Percentiles rank a stretch among this genome's conserved stretches.
Evolutionary conservation across 108 stramenopile genomes (phyloP).

Genomic region (Nitzschia sp.): DNA sequence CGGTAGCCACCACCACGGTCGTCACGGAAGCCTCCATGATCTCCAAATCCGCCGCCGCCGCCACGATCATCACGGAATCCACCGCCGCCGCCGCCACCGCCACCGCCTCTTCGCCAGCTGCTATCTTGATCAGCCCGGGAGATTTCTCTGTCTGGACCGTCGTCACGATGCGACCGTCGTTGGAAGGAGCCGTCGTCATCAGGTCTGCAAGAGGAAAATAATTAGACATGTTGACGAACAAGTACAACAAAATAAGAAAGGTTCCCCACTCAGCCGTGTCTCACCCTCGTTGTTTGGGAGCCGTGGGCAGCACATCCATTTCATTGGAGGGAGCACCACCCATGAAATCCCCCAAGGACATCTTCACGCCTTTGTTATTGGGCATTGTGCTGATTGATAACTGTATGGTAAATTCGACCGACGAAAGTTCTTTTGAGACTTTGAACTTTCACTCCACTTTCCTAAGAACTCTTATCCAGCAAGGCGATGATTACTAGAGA

Average conservation of each 20-base stretch:
- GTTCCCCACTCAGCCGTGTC: no score
- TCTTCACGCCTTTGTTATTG: conserved; percentile 47
- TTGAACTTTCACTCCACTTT: no score
- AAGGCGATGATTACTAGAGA: no score
- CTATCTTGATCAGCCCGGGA: conserved; percentile 48
- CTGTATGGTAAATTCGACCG: no score
- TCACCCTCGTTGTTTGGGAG: conserved; percentile 53
- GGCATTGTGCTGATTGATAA: conserved; percentile 2
- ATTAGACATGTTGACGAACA: background rate
- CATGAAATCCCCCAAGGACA: conserved; percentile 67
- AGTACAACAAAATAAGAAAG: no score
- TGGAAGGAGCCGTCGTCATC: conserved; percentile 75
- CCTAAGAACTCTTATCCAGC: no score
- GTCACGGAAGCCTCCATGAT: conserved; percentile 31
- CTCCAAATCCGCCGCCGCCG: conserved; percentile 11
- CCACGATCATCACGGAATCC: conserved; percentile 29
- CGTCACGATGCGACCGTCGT: conserved; percentile 38
- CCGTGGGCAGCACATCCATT: conserved; percentile 35
- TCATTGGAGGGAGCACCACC: conserved; percentile 35
- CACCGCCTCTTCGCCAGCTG: conserved; percentile 55
- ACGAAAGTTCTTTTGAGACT: no score
- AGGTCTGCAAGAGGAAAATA: conserved; percentile 36
- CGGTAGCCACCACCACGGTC: conserved; percentile 17
- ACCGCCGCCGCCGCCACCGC: conserved; percentile 24
- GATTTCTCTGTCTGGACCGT: conserved; percentile 19